A percentile compares a stretch with the other conserved stretches of the same genome.
Conservation (phyloP, 345 rosid species). For the Citrus trifoliata region DNA sequence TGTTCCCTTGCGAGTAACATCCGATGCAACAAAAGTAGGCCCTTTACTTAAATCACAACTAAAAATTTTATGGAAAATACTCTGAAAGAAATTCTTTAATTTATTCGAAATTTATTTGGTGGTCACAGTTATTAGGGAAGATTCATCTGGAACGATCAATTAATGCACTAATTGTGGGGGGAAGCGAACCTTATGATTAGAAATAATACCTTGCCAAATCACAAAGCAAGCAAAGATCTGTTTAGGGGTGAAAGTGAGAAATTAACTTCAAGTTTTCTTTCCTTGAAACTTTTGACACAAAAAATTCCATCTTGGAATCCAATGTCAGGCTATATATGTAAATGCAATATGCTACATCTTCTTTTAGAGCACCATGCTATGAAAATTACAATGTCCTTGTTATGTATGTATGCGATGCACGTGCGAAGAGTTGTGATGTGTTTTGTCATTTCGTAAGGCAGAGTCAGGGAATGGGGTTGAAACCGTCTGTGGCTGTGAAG, state of each 20-base stretch:
- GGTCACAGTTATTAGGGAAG: not conserved
- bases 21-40: not conserved
- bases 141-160: not conserved
- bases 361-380: not conserved
- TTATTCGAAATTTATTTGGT: not conserved
- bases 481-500: not conserved
- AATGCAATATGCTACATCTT: no score
- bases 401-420: not conserved
- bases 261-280: not conserved
- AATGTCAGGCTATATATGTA: not conserved
- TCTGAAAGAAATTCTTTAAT: not conserved
- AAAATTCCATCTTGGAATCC: not conserved
- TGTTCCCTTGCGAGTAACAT: not conserved
- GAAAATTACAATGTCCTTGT: no score
- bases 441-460: not conserved
- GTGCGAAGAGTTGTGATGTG: not conserved
- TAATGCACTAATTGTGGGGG: not conserved
- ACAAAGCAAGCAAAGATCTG: not conserved
- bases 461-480: conserved; percentile 6
- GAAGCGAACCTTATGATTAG: not conserved
- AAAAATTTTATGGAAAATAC: not conserved
- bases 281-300: not conserved
- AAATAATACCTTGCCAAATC: not conserved
- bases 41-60: not conserved
- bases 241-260: not conserved